These are phyloP conservation scores for Ogataea pini DNA, from an alignment of 805 yeast genomes.

Conservation along the genomic window DNA sequence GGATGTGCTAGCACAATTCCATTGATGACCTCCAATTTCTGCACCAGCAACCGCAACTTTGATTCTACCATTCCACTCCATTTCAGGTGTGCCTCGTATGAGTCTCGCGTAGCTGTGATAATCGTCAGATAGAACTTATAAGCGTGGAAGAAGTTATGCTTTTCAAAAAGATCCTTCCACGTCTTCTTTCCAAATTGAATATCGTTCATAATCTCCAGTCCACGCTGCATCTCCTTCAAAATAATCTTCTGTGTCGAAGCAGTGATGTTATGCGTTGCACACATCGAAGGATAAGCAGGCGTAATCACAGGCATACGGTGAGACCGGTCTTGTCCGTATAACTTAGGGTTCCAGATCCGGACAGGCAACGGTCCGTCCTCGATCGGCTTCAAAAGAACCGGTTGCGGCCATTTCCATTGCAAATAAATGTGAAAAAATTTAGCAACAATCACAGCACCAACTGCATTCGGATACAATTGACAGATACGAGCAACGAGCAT, in stretches of 20 bases:
- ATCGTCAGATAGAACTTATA: conserved; percentile 87
- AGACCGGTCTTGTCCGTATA: conserved; percentile 84
- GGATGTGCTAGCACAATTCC: conserved; percentile 90
- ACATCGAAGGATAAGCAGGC: conserved; percentile 98
- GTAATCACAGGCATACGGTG: conserved; percentile 98
- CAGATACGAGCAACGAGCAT: conserved; percentile 98
- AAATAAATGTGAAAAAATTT: conserved; percentile 84
- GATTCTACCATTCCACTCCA: conserved; percentile 96
- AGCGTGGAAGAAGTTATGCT: conserved; percentile 77
- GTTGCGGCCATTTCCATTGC: conserved; percentile 99
- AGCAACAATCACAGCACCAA: conserved; percentile 85
- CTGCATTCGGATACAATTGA: conserved; percentile 94
- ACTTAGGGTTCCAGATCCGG: conserved; percentile 92
- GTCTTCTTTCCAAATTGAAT: conserved; percentile 60
- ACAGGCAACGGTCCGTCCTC: conserved; percentile 98
- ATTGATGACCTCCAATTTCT: conserved; percentile 73
- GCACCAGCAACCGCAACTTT: conserved; percentile 76
- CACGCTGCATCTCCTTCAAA: conserved; percentile 76
- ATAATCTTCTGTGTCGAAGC: conserved; percentile 84
- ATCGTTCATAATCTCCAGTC: conserved; percentile 66
- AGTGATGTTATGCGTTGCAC: conserved; percentile 96
- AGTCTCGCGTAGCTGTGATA: conserved; percentile 71
- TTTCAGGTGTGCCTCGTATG: conserved; percentile 78
- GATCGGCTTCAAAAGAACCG: conserved; percentile 86
- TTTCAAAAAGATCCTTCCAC: conserved; percentile 77